Base-by-base conservation (phyloP, 441 rosid species). In the Metrosideros polymorpha region DNA sequence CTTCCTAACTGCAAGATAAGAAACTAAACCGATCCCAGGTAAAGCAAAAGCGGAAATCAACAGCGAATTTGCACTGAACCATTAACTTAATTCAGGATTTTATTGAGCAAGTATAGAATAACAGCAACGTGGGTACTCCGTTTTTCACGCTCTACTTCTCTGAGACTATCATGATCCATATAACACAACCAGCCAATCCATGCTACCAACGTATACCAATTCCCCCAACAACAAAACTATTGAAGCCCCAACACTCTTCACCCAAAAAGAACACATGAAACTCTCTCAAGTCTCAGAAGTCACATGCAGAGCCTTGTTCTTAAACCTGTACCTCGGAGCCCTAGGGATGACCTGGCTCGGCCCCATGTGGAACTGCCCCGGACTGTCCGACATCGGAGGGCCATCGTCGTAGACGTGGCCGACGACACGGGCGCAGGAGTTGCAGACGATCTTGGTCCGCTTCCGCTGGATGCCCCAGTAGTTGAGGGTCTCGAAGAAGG, bases 371-470 rank as follows among this genome's bases (percentile, higher is more conserved):
- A 87, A 93, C 90, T 95, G 99, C 7, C 99, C 98, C 4, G 95
- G 89, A 71, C 93, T 89, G n/a, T 93, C 87, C 30, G 95, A 93
- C 42, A 91, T 89, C 17, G 98, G 98, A 45, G 98, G 97, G 39
- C 99, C 99, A 53, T 97, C 99, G 86, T 97, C 99, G 91, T 96
- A 96, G 54, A 97, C 88, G 85, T 95, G 86, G 53, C 99, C 99
- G 75, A 96, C 87, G 71, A 92, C 92, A 50, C 88, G 87, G 0
- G 92, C 94, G 55, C 99, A 97, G 83, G 91, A 85, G 85, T 86
- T 91, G 88, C 99, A 97, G 85, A 91, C 89, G 89, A 96, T 96
- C 90, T 92, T 92, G 86, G 98, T 95, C 84, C 98, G 92, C 75
- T 86, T 91, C 53, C 99, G 87, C 75, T 95, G 95, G 88, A 95